These are phyloP conservation scores for Stachybotrys echinatus DNA, from an alignment of 2,329 filamentous ascomycete genomes.

Conservation along the genomic window DNA sequence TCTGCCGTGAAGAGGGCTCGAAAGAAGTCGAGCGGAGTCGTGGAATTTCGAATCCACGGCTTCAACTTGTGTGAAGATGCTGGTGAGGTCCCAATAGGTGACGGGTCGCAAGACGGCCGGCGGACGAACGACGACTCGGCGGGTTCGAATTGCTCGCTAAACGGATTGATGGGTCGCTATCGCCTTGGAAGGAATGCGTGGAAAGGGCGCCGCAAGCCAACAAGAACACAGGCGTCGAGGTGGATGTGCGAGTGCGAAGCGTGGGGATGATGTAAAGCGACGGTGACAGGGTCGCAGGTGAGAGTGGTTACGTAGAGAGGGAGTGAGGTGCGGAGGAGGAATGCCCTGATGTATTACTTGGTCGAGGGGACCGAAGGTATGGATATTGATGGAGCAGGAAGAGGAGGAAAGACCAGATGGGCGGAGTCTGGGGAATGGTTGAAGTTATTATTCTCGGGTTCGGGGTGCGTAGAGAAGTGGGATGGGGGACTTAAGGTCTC, in stretches of 20 bases:
- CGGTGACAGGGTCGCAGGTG: neutral
- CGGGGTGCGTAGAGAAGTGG: slow-evolving; percentile 18
- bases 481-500: slow-evolving; percentile 11
- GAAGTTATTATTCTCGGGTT: slow-evolving; percentile 15
- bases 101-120: neutral
- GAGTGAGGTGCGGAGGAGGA: neutral
- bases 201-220: neutral
- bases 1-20: slow-evolving; percentile 30
- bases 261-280: neutral
- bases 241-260: neutral
- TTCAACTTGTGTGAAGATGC: slow-evolving; percentile 6
- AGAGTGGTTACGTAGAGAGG: neutral
- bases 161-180: neutral
- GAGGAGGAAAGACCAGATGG: slow-evolving; percentile 11
- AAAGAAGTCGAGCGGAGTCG: slow-evolving; percentile 24
- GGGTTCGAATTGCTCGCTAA: neutral
- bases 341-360: neutral
- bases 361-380: slow-evolving; percentile 8
- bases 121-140: neutral
- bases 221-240: neutral
- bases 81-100: neutral
- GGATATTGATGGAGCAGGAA: slow-evolving; percentile 14
- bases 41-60: slow-evolving; percentile 5
- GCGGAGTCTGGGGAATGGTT: slow-evolving; percentile 16
- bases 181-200: neutral